phyloP scores from a whole-genome alignment of 2,329 filamentous ascomycete species.

The Pseudopyrenochaeta lycopersici region DNA sequence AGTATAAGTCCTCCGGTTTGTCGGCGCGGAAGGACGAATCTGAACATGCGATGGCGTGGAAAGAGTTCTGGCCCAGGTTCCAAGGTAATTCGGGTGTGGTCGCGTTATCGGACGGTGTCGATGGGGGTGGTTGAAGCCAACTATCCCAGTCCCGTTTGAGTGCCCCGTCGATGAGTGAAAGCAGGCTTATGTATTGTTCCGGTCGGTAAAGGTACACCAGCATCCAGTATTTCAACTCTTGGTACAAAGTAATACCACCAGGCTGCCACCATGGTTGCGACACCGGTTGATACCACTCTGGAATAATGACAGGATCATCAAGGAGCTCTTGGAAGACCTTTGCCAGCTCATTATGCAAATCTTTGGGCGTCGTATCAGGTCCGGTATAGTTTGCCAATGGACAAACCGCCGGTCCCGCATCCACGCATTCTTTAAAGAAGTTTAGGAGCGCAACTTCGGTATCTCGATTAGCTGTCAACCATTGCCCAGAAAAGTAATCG shows the following conservation, averaged over 20 bases:
- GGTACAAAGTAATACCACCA: constrained; percentile 9
- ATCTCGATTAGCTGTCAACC: constrained; percentile 15
- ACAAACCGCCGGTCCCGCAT: constrained; percentile 11
- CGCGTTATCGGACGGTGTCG: neutral
- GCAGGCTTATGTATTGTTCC: neutral
- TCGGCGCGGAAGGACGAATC: constrained; percentile 20
- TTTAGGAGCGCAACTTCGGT: constrained; percentile 19
- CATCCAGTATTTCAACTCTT: constrained; percentile 11
- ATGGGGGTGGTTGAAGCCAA: neutral
- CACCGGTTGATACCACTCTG: constrained; percentile 6
- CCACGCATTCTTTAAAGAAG: constrained; percentile 20
- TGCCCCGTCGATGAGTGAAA: neutral
- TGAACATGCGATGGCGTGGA: constrained; percentile 21
- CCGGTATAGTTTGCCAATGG: constrained; percentile 18
- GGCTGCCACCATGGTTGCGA: constrained; percentile 12
- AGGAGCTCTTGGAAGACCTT: constrained; percentile 17
- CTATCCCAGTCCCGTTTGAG: constrained; percentile 12
- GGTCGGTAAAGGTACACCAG: constrained; percentile 10
- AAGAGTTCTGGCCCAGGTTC: constrained; percentile 11
- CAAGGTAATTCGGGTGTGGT: constrained; percentile 16
- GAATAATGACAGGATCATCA: constrained; percentile 17
- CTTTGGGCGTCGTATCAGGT: constrained; percentile 15
- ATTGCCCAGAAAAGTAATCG: constrained; percentile 19
- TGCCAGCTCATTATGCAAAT: constrained; percentile 12
- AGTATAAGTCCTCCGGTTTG: constrained; percentile 18